A percentile compares a stretch with the other conserved stretches of the same genome.
Evolutionary conservation across 345 rosid species (phyloP).

Genomic region (Citrus mangshanensis): DNA sequence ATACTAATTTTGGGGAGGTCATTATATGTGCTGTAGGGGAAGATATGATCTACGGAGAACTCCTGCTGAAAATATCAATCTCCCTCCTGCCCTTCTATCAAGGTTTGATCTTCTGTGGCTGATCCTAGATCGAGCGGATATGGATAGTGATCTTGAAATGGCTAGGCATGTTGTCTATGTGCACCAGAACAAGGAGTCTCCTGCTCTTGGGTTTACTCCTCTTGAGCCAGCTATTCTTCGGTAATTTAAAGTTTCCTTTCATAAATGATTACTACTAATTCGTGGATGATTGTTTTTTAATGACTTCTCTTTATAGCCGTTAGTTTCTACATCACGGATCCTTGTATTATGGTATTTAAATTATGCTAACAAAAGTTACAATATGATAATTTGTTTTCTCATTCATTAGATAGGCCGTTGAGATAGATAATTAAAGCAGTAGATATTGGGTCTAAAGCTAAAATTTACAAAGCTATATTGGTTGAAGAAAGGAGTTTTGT

Average conservation of each 20-base stretch:
- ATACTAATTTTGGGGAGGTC: conserved; percentile 10
- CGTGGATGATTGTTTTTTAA: neutral
- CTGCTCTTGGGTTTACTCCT: conserved; percentile 87
- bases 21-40: conserved; percentile 58
- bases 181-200: conserved; percentile 87
- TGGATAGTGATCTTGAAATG: conserved; percentile 93
- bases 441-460: neutral
- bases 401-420: neutral
- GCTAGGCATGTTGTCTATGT: conserved; percentile 94
- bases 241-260: conserved; percentile 36
- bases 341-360: neutral
- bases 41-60: conserved; percentile 92
- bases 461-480: neutral
- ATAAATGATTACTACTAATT: neutral
- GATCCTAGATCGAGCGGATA: conserved; percentile 95
- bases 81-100: conserved; percentile 95
- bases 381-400: neutral
- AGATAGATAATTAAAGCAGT: neutral
- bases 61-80: conserved; percentile 95
- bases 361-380: neutral
- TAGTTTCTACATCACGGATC: neutral
- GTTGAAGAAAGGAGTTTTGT: neutral
- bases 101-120: conserved; percentile 94
- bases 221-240: conserved; percentile 85
- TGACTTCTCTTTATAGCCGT: neutral